Evolutionary conservation across 2,329 filamentous ascomycete species (phyloP), one percentile per base, ranked within the genome.

Genomic region (Botrytis pseudocinerea): DNA sequence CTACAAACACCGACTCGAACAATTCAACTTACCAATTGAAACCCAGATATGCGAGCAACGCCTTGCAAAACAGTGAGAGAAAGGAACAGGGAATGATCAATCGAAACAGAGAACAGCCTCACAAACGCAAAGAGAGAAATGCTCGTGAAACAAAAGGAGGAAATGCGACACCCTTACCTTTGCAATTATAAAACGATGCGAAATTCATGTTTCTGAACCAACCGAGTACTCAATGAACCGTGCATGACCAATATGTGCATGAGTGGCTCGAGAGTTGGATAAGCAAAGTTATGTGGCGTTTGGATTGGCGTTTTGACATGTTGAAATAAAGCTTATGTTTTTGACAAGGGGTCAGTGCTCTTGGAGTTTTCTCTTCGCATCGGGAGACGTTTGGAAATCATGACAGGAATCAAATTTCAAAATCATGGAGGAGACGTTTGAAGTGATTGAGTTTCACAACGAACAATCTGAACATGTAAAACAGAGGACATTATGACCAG

Each of bases 281-380:
- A 18, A 28, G 1, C 3, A 57, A 28, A 8, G 51, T 57, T n/a
- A 7, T 46, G 46, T 22, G 46, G 63, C 44, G 28, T n/a, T n/a
- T 18, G 25, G 14, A 16, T 12, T 25, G 9, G 48, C 18, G 7
- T 42, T 69, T 38, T 42, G 20, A 25, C 65, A 57, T 68, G 65
- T 68, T 68, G 65, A 54, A 10, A 68, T 35, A 54, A 68, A 54
- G 64, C 32, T 66, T 25, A 40, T 40, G 20, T 54, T 42, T 40
- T 14, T 20, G n/a, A 38, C 25, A 40, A 22, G 46, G 64, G 64
- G 22, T 28, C 16, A 48, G 40, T 42, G 51, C n/a, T 44, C 9
- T 46, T 10, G 18, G 12, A 35, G 25, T 51, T 64, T 2, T 28
- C 4, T 22, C 22, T 48, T 54, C 22, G 10, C 32, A 54, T 40